These are phyloP conservation scores for Solanum chacoense DNA, from an alignment of 305 asterid genomes.

Conservation along the genomic window DNA sequence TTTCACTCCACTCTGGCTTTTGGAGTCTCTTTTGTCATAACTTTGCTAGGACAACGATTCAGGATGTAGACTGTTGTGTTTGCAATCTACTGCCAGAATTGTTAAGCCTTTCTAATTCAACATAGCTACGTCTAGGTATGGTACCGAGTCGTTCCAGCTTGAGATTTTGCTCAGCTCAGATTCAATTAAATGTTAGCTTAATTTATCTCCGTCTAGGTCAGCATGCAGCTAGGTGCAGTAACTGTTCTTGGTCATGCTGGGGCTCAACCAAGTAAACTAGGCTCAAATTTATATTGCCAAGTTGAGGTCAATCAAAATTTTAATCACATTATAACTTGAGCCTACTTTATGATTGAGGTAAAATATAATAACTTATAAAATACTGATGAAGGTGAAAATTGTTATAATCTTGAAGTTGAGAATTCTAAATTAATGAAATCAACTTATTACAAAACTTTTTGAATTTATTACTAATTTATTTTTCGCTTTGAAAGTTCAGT, in stretches of 20 bases:
- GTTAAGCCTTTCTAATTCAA: neutral
- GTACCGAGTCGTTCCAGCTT: neutral
- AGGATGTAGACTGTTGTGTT: neutral
- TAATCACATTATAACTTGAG: neutral
- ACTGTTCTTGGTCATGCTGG: neutral
- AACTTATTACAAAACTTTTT: neutral
- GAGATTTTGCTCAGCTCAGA: neutral
- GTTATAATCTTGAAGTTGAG: neutral
- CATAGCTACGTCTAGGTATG: neutral
- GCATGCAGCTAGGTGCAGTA: neutral
- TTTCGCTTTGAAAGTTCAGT: neutral
- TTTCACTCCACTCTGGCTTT: neutral
- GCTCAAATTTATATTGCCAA: neutral
- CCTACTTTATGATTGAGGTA: neutral
- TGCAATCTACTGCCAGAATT: neutral
- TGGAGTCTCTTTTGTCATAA: neutral
- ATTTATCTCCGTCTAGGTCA: neutral
- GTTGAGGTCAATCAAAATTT: neutral
- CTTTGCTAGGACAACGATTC: neutral
- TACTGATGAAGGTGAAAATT: neutral
- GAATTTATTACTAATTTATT: neutral
- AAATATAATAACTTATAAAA: neutral
- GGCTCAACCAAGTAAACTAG: neutral
- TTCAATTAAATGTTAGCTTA: neutral
- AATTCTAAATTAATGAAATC: neutral